phyloP scores from a whole-genome alignment of 164 flowering plant genomes.

The Brasenia schreberi region DNA sequence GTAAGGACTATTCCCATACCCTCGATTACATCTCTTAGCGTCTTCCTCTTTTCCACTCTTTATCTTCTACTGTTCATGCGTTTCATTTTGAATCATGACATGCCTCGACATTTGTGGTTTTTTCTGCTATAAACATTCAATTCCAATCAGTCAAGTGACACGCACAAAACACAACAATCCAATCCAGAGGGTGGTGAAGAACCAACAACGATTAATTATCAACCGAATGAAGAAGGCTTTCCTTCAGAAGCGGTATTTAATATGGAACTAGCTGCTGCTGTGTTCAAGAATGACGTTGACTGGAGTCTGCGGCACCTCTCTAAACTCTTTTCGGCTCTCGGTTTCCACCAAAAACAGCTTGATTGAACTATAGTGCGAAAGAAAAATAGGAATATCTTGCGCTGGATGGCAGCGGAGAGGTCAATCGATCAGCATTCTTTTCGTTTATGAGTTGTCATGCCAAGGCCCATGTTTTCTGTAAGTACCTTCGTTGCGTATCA shows the following conservation, averaged over 20 bases:
- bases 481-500: not conserved
- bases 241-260: conserved; percentile 6
- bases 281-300: conserved; percentile 21
- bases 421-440: too few species aligned
- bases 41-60: not conserved
- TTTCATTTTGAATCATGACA: not conserved
- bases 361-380: not conserved
- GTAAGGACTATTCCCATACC: not conserved
- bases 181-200: conserved; percentile 5
- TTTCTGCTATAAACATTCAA: conserved; percentile 3
- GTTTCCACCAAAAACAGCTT: conserved; percentile 9
- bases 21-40: not conserved
- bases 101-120: not conserved
- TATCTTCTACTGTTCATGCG: not conserved
- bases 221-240: not conserved
- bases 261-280: conserved; percentile 4
- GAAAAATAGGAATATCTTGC: not conserved
- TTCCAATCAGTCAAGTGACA: conserved; percentile 13
- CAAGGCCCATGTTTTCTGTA: not conserved
- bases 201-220: not conserved
- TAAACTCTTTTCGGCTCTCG: conserved; percentile 22
- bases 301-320: conserved; percentile 33
- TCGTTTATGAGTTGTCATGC: not conserved
- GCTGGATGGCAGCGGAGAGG: not conserved
- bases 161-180: conserved; percentile 12